Base-by-base conservation (phyloP, 495 filamentous ascomycete genomes). In the Penicillium silybi region DNA sequence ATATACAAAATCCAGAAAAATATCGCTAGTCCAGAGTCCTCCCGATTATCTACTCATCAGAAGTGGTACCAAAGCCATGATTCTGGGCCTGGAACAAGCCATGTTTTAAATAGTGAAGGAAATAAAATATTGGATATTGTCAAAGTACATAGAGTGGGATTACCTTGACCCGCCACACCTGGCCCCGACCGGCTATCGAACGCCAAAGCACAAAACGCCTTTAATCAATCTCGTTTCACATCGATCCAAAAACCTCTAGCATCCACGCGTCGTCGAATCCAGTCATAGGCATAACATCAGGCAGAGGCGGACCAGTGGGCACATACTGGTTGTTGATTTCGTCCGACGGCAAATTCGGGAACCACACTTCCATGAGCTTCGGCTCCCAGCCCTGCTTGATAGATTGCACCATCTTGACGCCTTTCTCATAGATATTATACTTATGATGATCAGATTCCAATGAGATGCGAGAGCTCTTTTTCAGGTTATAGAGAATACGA, bases 191-290 rank as follows among this genome's bases (percentile, higher is more conserved):
- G 29, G 11, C 10, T 11, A 23, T 23, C 22, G 22, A 32, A 32
- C 9, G 29, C 29, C 11, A 32, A 39, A 19, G 18, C 37, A 16
- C n/a, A 10, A 39, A 1, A 2, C 37, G 15, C 6, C 6, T 4
- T 19, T 17, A 18, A 39, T 17, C 15, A n/a, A 38, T n/a, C 2
- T 17, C n/a, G 0, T 18, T 10, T 61, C 50, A 61, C 38, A 61
- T 27, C 0, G 59, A 54, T 6, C 62, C 59, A 48, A 65, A 54
- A 1, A 65, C 46, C 4, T 65, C 59, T 50, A 59, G 46, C 59
- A 65, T 65, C 62, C 62, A 65, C 15, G 44, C 37, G 41, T 65
- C 62, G 26, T 65, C 62, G 40, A 65, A 52, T 8, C 48, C 53
- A 55, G 22, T 44, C 22, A 56, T 43, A 8, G 53, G 48, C 29